A percentile compares a stretch with the other conserved stretches of the same genome.
These are phyloP conservation scores for Scheffersomyces insectosa DNA, from an alignment of 1,139 yeast genomes.

Conservation along the genomic window DNA sequence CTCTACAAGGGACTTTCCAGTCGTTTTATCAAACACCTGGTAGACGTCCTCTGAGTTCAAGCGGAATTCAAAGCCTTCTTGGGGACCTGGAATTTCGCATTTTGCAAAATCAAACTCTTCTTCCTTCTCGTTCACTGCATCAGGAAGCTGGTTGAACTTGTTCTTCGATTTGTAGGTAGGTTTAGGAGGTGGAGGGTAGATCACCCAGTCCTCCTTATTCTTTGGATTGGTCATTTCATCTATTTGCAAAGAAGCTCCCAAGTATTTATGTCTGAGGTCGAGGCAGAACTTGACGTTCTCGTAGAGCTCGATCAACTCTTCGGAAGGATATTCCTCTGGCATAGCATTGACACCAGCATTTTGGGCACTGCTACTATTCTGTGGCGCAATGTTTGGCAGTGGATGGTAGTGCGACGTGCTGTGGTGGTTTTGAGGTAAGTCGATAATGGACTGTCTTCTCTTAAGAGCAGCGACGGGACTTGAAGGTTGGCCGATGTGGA, in stretches of 20 bases:
- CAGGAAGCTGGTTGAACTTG: constrained; percentile 54
- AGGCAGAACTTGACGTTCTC: constrained; percentile 71
- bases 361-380: constrained; percentile 11
- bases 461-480: constrained; percentile 27
- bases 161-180: constrained; percentile 81
- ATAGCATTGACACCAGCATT: constrained; percentile 48
- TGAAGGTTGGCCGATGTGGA: constrained; percentile 8
- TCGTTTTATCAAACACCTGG: constrained; percentile 52
- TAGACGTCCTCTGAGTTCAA: constrained; percentile 67
- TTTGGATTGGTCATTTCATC: constrained; percentile 80
- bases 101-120: constrained; percentile 58
- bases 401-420: constrained; percentile 21
- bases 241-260: constrained; percentile 63
- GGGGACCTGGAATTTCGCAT: constrained; percentile 66
- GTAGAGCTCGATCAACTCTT: constrained; percentile 70
- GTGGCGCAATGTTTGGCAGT: constrained; percentile 17
- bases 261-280: constrained; percentile 75
- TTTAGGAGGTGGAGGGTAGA: constrained; percentile 92
- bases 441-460: constrained; percentile 57
- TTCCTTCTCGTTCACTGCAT: constrained; percentile 25
- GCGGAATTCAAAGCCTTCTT: constrained; percentile 46
- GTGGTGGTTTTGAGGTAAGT: constrained; percentile 32
- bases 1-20: constrained; percentile 45
- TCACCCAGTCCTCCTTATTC: constrained; percentile 66
- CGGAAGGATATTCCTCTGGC: constrained; percentile 67